A percentile compares a stretch with the other conserved stretches of the same genome.
Evolutionary conservation across 2,329 filamentous ascomycete species (phyloP).

Genomic region (Aspergillus sp.): DNA sequence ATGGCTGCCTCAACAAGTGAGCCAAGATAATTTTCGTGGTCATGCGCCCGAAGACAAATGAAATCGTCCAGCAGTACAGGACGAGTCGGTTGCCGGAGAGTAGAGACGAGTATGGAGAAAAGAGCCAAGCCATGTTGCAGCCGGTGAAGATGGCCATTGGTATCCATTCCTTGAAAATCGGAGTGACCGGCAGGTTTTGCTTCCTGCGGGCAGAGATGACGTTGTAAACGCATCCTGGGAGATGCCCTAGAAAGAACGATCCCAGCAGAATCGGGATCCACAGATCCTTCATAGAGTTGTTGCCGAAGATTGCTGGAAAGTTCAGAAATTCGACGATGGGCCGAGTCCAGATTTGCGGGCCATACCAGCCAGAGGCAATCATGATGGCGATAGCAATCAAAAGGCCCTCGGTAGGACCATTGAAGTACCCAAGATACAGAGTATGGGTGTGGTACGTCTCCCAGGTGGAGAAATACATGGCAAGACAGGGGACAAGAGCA

Average conservation of each 20-base stretch:
- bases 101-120: slow-evolving; percentile 82
- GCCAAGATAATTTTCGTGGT: slow-evolving; percentile 99
- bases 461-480: slow-evolving; percentile 99
- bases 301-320: slow-evolving; percentile 65
- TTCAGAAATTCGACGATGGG: slow-evolving; percentile 74
- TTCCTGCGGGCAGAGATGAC: slow-evolving; percentile 76
- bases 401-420: slow-evolving; percentile 94
- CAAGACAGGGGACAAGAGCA: slow-evolving; percentile 84
- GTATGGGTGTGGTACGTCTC: slow-evolving; percentile 99
- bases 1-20: slow-evolving; percentile 89
- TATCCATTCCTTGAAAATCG: slow-evolving; percentile 91
- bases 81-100: slow-evolving; percentile 84
- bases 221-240: slow-evolving; percentile 88
- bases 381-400: slow-evolving; percentile 87
- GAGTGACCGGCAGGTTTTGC: slow-evolving; percentile 73
- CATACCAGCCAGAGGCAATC: slow-evolving; percentile 83
- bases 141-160: slow-evolving; percentile 83
- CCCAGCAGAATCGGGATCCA: slow-evolving; percentile 76
- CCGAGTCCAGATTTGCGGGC: slow-evolving; percentile 82
- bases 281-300: slow-evolving; percentile 79
- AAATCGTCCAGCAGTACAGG: slow-evolving; percentile 89
- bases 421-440: slow-evolving; percentile 92
- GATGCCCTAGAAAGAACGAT: slow-evolving; percentile 72
- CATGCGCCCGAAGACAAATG: slow-evolving; percentile 97
- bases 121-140: slow-evolving; percentile 81